Conservation (phyloP, 1,139 yeast species). For the Kluyveromyces sp. region DNA sequence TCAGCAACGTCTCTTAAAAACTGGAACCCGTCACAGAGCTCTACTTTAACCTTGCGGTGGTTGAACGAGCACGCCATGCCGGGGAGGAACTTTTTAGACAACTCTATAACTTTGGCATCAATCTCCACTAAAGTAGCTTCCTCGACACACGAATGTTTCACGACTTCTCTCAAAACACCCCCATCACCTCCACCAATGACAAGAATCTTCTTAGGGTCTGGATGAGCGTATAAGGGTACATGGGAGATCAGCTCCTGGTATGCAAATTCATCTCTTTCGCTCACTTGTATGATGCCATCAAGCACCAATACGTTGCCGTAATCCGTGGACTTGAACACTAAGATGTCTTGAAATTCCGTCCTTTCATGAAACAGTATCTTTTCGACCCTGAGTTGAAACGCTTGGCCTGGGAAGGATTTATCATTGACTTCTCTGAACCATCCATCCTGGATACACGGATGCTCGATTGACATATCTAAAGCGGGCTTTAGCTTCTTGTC, state of each 20-base stretch:
- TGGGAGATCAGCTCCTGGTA: constrained; percentile 95
- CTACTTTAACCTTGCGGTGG: constrained; percentile 66
- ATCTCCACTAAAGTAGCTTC: constrained; percentile 80
- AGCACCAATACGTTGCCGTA: constrained; percentile 88
- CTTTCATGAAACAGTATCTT: constrained; percentile 71
- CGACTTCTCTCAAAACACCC: constrained; percentile 87
- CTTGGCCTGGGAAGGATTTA: constrained; percentile 95
- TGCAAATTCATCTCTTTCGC: constrained; percentile 91
- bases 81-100: constrained; percentile 71
- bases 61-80: constrained; percentile 66
- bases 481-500: no score
- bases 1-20: constrained; percentile 44
- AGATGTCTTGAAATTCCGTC: constrained; percentile 81
- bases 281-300: constrained; percentile 86
- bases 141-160: constrained; percentile 70
- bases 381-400: constrained; percentile 76
- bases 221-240: constrained; percentile 84
- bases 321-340: constrained; percentile 78
- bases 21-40: constrained; percentile 85
- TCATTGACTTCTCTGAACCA: constrained; percentile 91
- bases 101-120: constrained; percentile 75
- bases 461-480: constrained; percentile 1
- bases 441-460: constrained; percentile 45
- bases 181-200: constrained; percentile 98
- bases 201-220: constrained; percentile 79